Percentiles rank a stretch among this genome's conserved stretches.
phyloP scores from a whole-genome alignment of 768 basidiomycete species.

The Sutorius australiensis region DNA sequence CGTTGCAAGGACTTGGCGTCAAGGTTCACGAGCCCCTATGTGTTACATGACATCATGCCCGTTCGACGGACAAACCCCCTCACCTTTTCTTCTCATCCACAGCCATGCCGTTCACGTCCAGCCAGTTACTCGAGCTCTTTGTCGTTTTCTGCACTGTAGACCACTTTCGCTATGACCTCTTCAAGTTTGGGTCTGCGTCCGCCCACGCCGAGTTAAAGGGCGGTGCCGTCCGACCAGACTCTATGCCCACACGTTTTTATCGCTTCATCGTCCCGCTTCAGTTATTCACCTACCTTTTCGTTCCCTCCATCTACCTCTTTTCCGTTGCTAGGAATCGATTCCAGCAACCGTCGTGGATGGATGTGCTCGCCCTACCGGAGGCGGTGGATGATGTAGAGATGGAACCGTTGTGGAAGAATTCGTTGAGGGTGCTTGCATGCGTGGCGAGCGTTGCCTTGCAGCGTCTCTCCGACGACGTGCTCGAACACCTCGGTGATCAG shows the following conservation, averaged over 20 bases:
- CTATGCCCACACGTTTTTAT: not conserved
- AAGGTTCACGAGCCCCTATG: not conserved
- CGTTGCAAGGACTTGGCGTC: not conserved
- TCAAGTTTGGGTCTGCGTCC: not conserved
- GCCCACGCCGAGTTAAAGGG: conserved; percentile 1
- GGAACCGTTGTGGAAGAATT: not conserved
- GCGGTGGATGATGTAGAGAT: not conserved
- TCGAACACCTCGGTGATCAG: conserved; percentile 6
- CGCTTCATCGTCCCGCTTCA: not conserved
- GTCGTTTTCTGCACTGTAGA: conserved; percentile 1
- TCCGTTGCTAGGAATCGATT: not conserved
- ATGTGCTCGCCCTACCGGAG: not conserved
- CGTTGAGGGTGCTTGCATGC: not conserved
- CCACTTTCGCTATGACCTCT: not conserved
- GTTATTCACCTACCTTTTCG: not conserved
- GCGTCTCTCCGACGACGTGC: not conserved
- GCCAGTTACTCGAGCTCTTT: conserved; percentile 3
- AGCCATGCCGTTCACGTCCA: conserved; percentile 1
- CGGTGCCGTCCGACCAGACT: conserved; percentile 3
- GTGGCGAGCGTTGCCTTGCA: not conserved
- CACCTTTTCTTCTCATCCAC: not conserved
- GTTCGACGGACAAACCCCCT: not conserved
- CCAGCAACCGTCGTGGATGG: conserved; percentile 8
- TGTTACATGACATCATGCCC: not conserved
- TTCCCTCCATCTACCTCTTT: not conserved